Percentiles rank a stretch among this genome's conserved stretches.
Conservation (phyloP, 2,329 filamentous ascomycete species). For the Rhinocladiella similis region DNA sequence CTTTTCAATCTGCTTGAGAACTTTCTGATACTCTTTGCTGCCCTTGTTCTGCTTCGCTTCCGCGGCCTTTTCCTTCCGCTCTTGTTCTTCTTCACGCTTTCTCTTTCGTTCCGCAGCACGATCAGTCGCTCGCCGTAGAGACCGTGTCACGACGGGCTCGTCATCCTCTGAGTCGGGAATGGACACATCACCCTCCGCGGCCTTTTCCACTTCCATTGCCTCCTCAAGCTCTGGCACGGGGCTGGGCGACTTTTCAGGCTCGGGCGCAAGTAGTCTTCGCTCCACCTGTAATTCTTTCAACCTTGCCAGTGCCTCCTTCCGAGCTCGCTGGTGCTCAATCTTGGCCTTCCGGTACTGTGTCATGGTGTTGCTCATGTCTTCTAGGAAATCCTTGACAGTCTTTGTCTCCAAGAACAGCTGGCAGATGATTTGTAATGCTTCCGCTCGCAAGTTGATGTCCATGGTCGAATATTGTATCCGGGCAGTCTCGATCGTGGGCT, state of each 20-base stretch:
- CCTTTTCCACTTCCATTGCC: slow-evolving; percentile 57
- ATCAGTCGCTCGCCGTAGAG: slow-evolving; percentile 64
- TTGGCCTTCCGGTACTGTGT: slow-evolving; percentile 93
- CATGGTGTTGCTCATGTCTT: slow-evolving; percentile 91
- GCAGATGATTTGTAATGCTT: slow-evolving; percentile 80
- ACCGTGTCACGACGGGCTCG: slow-evolving; percentile 55
- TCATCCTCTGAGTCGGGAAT: slow-evolving; percentile 68
- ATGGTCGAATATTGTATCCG: slow-evolving; percentile 70
- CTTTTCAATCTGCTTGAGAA: slow-evolving; percentile 85
- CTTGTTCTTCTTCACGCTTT: slow-evolving; percentile 73
- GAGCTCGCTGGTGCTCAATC: slow-evolving; percentile 83
- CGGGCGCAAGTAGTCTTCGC: slow-evolving; percentile 48
- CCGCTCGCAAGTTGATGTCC: slow-evolving; percentile 79
- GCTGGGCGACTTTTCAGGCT: slow-evolving; percentile 44
- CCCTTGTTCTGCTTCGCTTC: slow-evolving; percentile 71
- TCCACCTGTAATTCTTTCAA: slow-evolving; percentile 49
- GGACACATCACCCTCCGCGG: slow-evolving; percentile 45
- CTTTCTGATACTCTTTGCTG: slow-evolving; percentile 83
- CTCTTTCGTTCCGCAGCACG: slow-evolving; percentile 71
- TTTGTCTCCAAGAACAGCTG: slow-evolving; percentile 85
- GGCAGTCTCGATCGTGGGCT: slow-evolving; percentile 75
- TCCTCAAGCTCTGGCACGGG: slow-evolving; percentile 45
- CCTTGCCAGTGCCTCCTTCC: slow-evolving; percentile 58
- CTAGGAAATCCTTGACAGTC: slow-evolving; percentile 82
- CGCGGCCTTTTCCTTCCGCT: slow-evolving; percentile 67